Base-by-base conservation (phyloP, 1,284 basidiomycete species). In the Filobasidium uniguttulatum region DNA sequence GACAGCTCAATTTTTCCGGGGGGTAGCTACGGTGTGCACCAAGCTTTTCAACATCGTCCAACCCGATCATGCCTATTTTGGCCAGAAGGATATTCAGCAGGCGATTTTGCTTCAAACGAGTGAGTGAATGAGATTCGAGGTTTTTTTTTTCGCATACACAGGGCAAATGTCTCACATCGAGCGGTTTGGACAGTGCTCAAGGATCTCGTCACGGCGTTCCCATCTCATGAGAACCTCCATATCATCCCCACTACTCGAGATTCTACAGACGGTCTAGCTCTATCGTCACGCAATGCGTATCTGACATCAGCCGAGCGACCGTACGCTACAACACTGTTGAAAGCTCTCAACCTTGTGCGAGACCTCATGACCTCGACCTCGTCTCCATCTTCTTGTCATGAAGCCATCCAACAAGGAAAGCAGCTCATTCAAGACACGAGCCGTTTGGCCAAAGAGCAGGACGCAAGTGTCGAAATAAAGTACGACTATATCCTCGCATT, bases 21-120 rank as follows among this genome's bases (percentile, higher is more conserved):
- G 93, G 3, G 93, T 98, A 2, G 85, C 90, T 0, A 98, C 93
- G 0, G 82, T 96, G 43, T 89, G 93, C 50, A 85, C 85, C 3
- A 98, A 97, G 68, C 75, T 97, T 12, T 96, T 97, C 73, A 91
- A 96, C 63, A 79, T 80, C 41, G 77, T 97, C 37, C 80, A 93
- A 85, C 93, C 93, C 2, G 86, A 86, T 47, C 78, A 80, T 51
- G 81, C 86, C 20, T 98, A 97, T 68, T 96, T 98, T 61, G 93
- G 94, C 0, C 93, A 97, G 68, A 98, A 98, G 67, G 93, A 98
- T 63, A 96, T 98, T 50, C 93, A 98, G 65, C 93, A 98, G 65
- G 87, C 85, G 0, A 70, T 97, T 7, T 70, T 98, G 19, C 75
- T 98, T 20, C 81, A 83, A 38, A 80, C 84, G n/a, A 75, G 69